A percentile compares a stretch with the other conserved stretches of the same genome.
phyloP scores from a whole-genome alignment of 495 filamentous ascomycete genomes.

The Penicillium longicatenatum region DNA sequence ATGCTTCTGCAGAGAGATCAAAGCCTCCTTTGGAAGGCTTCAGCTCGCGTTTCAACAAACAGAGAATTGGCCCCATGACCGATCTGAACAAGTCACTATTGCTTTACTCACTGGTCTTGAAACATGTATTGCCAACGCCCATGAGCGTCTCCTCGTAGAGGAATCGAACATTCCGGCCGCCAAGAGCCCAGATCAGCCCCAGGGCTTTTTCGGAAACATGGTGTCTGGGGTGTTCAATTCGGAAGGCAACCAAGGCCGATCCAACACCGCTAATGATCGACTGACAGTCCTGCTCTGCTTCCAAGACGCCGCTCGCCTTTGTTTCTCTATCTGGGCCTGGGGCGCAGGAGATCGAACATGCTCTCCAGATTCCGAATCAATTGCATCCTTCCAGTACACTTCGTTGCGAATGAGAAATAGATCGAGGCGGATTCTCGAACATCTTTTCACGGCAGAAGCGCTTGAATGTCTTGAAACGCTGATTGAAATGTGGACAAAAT shows the following conservation, averaged over 20 bases:
- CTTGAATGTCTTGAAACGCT: constrained; percentile 92
- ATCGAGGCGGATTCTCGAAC: constrained; percentile 83
- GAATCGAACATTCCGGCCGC: constrained; percentile 65
- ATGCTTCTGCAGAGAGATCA: constrained; percentile 78
- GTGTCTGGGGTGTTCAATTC: constrained; percentile 87
- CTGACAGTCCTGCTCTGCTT: constrained; percentile 95
- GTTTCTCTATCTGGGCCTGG: constrained; percentile 96
- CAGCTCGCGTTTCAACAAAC: constrained; percentile 44
- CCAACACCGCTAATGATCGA: constrained; percentile 84
- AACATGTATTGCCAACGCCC: constrained; percentile 81
- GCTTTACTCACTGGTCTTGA: constrained; percentile 86
- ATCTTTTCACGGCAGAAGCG: constrained; percentile 91
- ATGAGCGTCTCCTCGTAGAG: constrained; percentile 78
- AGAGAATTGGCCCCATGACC: constrained; percentile 46
- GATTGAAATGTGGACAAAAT: constrained; percentile 74
- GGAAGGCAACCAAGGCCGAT: constrained; percentile 72
- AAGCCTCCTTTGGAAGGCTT: constrained; percentile 67
- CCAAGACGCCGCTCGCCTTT: constrained; percentile 89
- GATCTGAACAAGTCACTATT: constrained; percentile 56
- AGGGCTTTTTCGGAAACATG: constrained; percentile 97
- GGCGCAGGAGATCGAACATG: constrained; percentile 62
- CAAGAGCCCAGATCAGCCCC: constrained; percentile 81
- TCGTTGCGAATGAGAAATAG: constrained; percentile 87
- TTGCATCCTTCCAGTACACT: constrained; percentile 85
- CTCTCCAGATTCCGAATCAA: constrained; percentile 65